These are phyloP conservation scores for Parachlorella kessleri DNA, from an alignment of 139 green algal species.

Conservation along the genomic window DNA sequence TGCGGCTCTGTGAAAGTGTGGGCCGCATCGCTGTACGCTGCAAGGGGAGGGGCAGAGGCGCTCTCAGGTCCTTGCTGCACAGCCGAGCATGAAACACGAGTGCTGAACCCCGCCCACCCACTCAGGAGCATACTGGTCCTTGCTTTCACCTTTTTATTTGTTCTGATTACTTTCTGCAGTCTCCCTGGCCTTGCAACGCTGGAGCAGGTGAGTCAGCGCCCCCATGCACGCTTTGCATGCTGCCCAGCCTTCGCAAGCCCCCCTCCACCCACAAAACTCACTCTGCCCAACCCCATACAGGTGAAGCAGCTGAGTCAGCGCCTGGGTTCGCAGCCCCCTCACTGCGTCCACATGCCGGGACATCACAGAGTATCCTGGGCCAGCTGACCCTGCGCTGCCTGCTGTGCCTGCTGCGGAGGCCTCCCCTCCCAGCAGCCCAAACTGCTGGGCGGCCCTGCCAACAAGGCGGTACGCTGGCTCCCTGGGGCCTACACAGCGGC, in stretches of 20 bases:
- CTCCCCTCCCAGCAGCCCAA: not conserved
- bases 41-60: not conserved
- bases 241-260: no score
- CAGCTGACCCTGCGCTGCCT: not conserved
- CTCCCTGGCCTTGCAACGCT: no score
- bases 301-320: slow-evolving; percentile 20
- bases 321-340: slow-evolving; percentile 19
- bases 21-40: slow-evolving; percentile 22
- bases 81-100: no score
- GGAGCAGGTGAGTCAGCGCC: no score
- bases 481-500: not conserved
- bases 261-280: no score
- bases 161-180: no score
- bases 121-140: no score
- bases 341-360: not conserved
- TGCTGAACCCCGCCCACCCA: no score
- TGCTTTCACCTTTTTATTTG: no score
- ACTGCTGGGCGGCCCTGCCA: slow-evolving; percentile 9
- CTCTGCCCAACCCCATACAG: slow-evolving; percentile 26
- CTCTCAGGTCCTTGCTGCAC: no score
- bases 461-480: slow-evolving; percentile 19
- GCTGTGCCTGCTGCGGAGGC: not conserved
- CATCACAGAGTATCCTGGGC: no score
- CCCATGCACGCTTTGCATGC: no score
- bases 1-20: not conserved